Evolutionary conservation across 2,329 filamentous ascomycete species (phyloP).

Genomic region (Intubia oerlemansii): DNA sequence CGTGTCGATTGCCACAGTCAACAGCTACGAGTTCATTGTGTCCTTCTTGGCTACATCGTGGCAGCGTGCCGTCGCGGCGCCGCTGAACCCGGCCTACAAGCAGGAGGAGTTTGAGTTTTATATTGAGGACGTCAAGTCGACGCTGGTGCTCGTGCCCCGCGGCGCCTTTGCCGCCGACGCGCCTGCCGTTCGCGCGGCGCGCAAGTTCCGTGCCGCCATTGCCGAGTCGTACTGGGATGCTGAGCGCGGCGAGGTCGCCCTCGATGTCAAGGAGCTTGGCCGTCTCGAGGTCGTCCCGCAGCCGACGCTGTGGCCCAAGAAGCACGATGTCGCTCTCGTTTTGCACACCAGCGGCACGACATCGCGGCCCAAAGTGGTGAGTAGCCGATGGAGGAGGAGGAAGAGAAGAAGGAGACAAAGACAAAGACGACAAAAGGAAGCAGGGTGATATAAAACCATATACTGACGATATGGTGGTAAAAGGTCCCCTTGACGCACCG

Average conservation of each 20-base stretch:
- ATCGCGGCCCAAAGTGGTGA: conserved; percentile 61
- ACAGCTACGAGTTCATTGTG: conserved; percentile 76
- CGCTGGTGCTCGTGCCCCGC: conserved; percentile 52
- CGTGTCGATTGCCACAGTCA: conserved; percentile 65
- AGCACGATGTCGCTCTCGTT: conserved; percentile 37
- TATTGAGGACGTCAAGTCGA: conserved; percentile 68
- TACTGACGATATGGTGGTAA: no score
- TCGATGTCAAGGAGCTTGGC: conserved; percentile 60
- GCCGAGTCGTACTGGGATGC: conserved; percentile 71
- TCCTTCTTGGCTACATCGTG: conserved; percentile 71
- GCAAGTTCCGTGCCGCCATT: conserved; percentile 63
- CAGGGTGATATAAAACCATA: no score
- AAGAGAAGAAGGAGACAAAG: no score
- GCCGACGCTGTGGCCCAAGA: conserved; percentile 27
- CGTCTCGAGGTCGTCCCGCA: conserved; percentile 28
- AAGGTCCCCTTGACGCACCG: conserved; percentile 60
- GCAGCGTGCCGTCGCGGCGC: conserved; percentile 66
- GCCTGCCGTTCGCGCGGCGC: conserved; percentile 54
- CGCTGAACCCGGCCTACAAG: conserved; percentile 76
- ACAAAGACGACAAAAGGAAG: no score
- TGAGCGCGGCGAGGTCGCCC: conserved; percentile 37
- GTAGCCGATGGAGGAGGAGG: no score
- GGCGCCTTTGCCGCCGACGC: conserved; percentile 45
- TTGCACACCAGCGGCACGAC: conserved; percentile 44
- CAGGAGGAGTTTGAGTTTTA: conserved; percentile 85